phyloP scores from a whole-genome alignment of 345 rosid genomes.

The Zanthoxylum bungeanum region DNA sequence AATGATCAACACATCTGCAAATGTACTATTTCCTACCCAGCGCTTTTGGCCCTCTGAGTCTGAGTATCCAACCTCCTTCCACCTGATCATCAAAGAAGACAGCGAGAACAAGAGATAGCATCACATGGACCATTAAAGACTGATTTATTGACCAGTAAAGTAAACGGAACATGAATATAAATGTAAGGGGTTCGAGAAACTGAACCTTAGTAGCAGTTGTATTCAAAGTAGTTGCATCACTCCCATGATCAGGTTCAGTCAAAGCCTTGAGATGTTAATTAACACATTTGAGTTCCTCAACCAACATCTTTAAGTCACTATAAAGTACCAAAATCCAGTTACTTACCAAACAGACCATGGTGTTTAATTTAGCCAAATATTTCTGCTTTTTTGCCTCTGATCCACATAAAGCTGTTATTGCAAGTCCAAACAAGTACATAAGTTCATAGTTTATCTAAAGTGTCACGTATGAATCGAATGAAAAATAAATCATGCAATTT shows the following conservation, averaged over 20 bases:
- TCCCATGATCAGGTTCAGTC: constrained; percentile 95
- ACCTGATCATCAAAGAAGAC: constrained; percentile 40
- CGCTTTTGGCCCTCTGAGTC: constrained; percentile 97
- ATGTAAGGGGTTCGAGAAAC: constrained; percentile 8
- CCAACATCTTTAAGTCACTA: neutral
- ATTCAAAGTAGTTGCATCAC: constrained; percentile 82
- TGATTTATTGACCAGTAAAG: neutral
- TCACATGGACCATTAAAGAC: neutral
- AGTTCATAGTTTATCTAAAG: constrained; percentile 2
- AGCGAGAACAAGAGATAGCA: constrained; percentile 10
- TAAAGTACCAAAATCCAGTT: neutral
- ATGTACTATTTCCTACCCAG: constrained; percentile 96
- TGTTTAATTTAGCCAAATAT: constrained; percentile 62
- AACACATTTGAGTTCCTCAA: constrained; percentile 16
- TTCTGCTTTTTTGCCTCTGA: constrained; percentile 82
- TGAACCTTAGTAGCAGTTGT: constrained; percentile 83
- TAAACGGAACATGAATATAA: neutral
- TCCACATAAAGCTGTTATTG: constrained; percentile 74
- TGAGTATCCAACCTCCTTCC: constrained; percentile 85
- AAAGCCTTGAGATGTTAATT: constrained; percentile 50
- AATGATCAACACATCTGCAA: constrained; percentile 79
- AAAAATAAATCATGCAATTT: neutral
- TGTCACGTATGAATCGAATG: neutral
- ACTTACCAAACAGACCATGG: constrained; percentile 88
- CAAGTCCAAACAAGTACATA: constrained; percentile 19